Base-by-base conservation (phyloP, 352 stramenopile genomes). In the Halophytophthora polymorphica region DNA sequence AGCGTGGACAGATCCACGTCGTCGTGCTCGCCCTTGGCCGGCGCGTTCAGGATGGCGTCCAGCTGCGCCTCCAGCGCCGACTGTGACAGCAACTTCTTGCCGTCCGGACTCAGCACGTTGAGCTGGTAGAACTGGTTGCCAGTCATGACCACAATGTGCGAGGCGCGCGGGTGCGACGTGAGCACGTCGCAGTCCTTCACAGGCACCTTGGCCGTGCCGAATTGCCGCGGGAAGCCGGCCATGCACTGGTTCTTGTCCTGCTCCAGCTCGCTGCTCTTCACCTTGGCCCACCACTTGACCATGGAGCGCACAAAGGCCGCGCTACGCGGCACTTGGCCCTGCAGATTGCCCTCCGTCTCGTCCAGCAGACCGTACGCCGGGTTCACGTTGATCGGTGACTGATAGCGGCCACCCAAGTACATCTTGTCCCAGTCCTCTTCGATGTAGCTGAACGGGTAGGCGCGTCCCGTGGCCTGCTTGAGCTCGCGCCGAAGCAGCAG, bases 391-490 rank as follows among this genome's bases (percentile, higher is more conserved):
- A 97, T 91, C 28, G 89, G 89, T 18, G 85, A 79, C 59, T 89
- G 79, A 69, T 93, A 97, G 33, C 89, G 86, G 15, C 86, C 89
- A 33, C 77, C 82, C 2, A 97, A 59, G 60, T 97, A 97, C 88
- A 95, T 95, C 40, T 90, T 72, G 59, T 95, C 85, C 89, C 89
- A 97, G 66, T 94, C 87, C 28, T 75, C 61, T 56, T 97, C 90
- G 48, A 97, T 96, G 83, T 97, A 97, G 69, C 83, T 96, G 77
- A 90, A 95, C 17, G 90, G 89, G 59, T 96, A 97, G 45, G 75
- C 74, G 41, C 84, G 84, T 52, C 82, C 83, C 72, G 84, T 85
- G 29, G 72, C 69, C 39, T 94, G 79, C 23, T 73, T 58, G 21
- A 93, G 74, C 56, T 94, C 77, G 47, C 77, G 73, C 53, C 86